Base-by-base conservation (phyloP, 2,329 filamentous ascomycete species). In the Pseudofabraea citricarpa region DNA sequence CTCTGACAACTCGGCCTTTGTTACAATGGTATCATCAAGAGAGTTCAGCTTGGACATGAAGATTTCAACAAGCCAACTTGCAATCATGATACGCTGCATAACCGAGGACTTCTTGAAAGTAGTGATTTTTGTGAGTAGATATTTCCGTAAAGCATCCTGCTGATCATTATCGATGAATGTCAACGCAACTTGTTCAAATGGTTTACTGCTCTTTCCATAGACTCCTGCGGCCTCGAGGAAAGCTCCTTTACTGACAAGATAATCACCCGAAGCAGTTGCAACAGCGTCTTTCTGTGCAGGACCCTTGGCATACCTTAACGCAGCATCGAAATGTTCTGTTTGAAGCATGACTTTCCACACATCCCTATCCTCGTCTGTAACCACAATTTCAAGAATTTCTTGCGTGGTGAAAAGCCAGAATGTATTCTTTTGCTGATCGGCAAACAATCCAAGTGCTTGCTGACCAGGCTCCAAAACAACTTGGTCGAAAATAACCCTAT, bases 11-110 rank as follows among this genome's bases (percentile, higher is more conserved):
- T 95, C 90, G 0, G 89, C 87, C 56, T 88, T 87, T 0, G 90
- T 94, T 29, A 90, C 85, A 51, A 97, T 91, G 3, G 87, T 90
- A 64, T 98, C 93, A 59, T 98, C 93, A 3, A 98, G 74, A 3
- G 87, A 85, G 61, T 98, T 96, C 32, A 98, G 75, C 65, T 95
- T 96, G 5, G 90, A 87, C 90, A 98, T 98, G 65, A 91, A 98
- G 2, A 97, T 77, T 64, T 98, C 93, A 8, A 96, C 75, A 33
- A 98, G 76, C 93, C 93, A 98, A 53, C 85, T 90, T 2, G 91
- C 87, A 52, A 97, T 83, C 89, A 98, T 95, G 51, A 87, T 85
- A 46, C 91, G 76, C 65, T 98, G 93, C 90, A 98, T 98, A 22
- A 83, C 72, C 1, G 83, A 82, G 1, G 83, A 78, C 64, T 90